Percentiles rank a stretch among this genome's conserved stretches.
Evolutionary conservation across 2,329 filamentous ascomycete species (phyloP).

Genomic region (Pseudocercospora ulei): DNA sequence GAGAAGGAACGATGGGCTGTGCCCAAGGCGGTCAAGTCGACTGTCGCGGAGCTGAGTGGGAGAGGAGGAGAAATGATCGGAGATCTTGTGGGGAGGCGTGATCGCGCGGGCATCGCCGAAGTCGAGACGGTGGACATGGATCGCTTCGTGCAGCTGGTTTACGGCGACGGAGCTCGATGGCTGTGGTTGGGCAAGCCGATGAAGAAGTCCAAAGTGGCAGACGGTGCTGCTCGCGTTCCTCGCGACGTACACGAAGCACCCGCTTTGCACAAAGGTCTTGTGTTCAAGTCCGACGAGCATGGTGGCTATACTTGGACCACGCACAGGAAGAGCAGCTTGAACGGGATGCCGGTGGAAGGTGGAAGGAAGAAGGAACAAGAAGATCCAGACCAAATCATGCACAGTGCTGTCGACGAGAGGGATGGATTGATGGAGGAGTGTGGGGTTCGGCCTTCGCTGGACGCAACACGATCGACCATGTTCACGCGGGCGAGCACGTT

Average conservation of each 20-base stretch:
- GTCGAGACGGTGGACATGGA: conserved; percentile 88
- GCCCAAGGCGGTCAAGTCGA: conserved; percentile 89
- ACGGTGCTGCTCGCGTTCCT: conserved; percentile 9
- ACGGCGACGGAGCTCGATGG: conserved; percentile 81
- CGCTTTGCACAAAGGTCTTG: conserved; percentile 32
- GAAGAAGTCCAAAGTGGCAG: conserved; percentile 42
- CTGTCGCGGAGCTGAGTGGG: conserved; percentile 82
- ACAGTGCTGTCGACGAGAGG: conserved; percentile 28
- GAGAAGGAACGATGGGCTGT: conserved; percentile 83
- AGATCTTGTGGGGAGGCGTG: conserved; percentile 75
- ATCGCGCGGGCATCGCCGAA: conserved; percentile 82
- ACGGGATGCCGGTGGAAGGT: conserved; percentile 36
- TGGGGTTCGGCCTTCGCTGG: conserved; percentile 37
- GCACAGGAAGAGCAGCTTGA: conserved; percentile 42
- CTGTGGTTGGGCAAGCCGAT: conserved; percentile 85
- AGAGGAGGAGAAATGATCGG: conserved; percentile 91
- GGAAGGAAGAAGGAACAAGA: conserved; percentile 21
- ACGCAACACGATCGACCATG: conserved; percentile 42
- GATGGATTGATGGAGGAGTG: conserved; percentile 29
- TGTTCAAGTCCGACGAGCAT: conserved; percentile 52
- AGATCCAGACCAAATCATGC: conserved; percentile 20
- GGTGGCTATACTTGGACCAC: conserved; percentile 41
- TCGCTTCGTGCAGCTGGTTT: conserved; percentile 64
- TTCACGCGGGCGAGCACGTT: conserved; percentile 72
- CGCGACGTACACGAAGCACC: conserved; percentile 17